A percentile compares a stretch with the other conserved stretches of the same genome.
These are phyloP conservation scores for Edaphochlamys debaryana DNA, from an alignment of 139 green algal species.

Conservation along the genomic window DNA sequence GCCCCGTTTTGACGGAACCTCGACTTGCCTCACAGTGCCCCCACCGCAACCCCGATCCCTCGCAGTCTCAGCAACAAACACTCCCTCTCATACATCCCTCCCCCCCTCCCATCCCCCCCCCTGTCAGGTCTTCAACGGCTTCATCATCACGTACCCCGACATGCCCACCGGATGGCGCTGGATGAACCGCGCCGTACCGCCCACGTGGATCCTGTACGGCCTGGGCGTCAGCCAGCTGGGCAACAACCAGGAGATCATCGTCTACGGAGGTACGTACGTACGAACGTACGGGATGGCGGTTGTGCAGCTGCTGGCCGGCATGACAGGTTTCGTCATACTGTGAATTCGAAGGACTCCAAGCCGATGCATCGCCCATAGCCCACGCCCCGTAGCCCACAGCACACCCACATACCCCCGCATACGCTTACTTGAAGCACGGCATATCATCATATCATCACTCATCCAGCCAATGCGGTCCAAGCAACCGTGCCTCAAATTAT, in stretches of 20 bases:
- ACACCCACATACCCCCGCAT: too few relatives aligned
- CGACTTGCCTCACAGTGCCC: too few relatives aligned
- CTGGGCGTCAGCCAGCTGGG: conserved; percentile 68
- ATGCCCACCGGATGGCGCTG: conserved; percentile 65
- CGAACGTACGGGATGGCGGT: background rate
- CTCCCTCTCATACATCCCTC: too few relatives aligned
- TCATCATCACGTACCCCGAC: conserved; percentile 77
- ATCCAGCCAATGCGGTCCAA: background rate
- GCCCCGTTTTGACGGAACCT: too few relatives aligned
- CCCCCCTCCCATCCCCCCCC: too few relatives aligned
- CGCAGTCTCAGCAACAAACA: too few relatives aligned
- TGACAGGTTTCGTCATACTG: background rate
- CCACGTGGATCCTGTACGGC: conserved; percentile 73
- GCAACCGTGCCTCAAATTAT: too few relatives aligned
- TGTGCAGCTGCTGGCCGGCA: background rate
- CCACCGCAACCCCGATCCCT: too few relatives aligned
- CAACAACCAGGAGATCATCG: conserved; percentile 2
- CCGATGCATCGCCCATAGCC: background rate
- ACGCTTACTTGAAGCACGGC: too few relatives aligned
- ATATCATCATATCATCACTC: background rate
- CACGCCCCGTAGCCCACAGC: too few relatives aligned
- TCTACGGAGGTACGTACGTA: conserved; percentile 16
- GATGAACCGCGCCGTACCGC: conserved; percentile 62
- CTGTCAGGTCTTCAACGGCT: conserved; percentile 85
- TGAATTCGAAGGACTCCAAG: background rate